A percentile compares a stretch with the other conserved stretches of the same genome.
phyloP scores from a whole-genome alignment of 2,329 filamentous ascomycete genomes.

The Penicillium sp. region DNA sequence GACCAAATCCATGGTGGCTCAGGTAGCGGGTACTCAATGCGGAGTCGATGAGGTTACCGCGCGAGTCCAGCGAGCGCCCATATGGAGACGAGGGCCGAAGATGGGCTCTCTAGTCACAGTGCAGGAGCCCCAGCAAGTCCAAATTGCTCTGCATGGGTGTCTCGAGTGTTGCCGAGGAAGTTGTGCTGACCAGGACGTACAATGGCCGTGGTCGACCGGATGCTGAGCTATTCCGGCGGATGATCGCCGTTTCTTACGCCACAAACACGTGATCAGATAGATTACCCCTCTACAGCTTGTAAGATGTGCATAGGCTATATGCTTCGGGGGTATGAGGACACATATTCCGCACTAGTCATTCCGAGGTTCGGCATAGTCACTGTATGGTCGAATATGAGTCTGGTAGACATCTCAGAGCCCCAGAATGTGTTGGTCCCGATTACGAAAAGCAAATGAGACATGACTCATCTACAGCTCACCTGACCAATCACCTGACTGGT shows the following conservation, averaged over 20 bases:
- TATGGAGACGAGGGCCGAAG: constrained; percentile 11
- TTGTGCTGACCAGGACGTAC: neutral
- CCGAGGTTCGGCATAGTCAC: neutral
- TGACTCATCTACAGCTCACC: neutral
- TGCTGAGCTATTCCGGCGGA: constrained; percentile 11
- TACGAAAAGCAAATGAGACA: neutral
- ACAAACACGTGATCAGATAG: constrained; percentile 17
- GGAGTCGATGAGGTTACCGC: constrained; percentile 31
- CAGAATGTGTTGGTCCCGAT: neutral
- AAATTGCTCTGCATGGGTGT: neutral
- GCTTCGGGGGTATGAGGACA: no score
- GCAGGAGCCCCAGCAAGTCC: neutral
- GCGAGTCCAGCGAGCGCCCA: constrained; percentile 21
- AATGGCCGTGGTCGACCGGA: neutral
- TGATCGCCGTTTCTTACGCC: constrained; percentile 20
- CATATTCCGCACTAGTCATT: neutral
- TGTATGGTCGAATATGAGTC: neutral
- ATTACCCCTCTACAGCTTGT: neutral
- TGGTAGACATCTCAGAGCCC: neutral
- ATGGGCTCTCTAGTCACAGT: neutral
- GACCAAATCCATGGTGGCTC: constrained; percentile 56
- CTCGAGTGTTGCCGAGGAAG: neutral
- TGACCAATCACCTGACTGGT: neutral
- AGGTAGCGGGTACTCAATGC: constrained; percentile 20
- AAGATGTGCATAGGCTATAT: neutral